Base-by-base conservation (phyloP, 352 stramenopile species). In the Phytopythium ostracodes region DNA sequence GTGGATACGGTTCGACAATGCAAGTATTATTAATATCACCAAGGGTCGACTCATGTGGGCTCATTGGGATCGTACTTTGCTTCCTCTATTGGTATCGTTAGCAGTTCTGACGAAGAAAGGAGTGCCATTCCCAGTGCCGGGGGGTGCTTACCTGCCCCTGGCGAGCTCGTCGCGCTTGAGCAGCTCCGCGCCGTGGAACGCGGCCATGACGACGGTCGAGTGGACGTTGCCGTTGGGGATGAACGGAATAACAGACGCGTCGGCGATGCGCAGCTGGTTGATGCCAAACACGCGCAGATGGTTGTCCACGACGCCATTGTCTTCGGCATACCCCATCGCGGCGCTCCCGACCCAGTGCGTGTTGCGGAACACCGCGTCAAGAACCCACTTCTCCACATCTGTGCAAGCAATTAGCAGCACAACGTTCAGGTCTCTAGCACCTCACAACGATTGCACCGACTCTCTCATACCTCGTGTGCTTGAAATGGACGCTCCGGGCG, bases 311-410 rank as follows among this genome's bases (percentile, higher is more conserved):
- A 91, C 81, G 33, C 66, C 79, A 1, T 78, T 67, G 1, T 76
- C 54, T 35, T 77, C 63, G 1, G 62, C 60, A 2, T 56, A 60
- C 22, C 65, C 85, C 84, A 97, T 96, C 3, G 79, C 71, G 17
- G 84, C 84, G 63, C 79, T 91, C 33, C 89, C 83, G 29, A 91
- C 82, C 88, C 88, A 96, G 55, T 96, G 88, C 15, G 79, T 88
- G 61, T 97, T 97, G 29, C 77, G 76, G 43, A 95, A 89, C 3
- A 88, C 70, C 51, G 85, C 72, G 36, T 73, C 50, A 22, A 73
- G 62, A 9, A 97, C 77, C 81, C 88, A 96, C 10, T 66, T 55
- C 20, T 87, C 61, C 60, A 96, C 65, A 22, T 76, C 79, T 81
- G 56, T 31, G 33, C 2, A 56, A 33, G 46, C 54, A 50, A 18